Evolutionary conservation across 2,329 filamentous ascomycete genomes (phyloP).

Genomic region (Nigrograna mackinnonii): DNA sequence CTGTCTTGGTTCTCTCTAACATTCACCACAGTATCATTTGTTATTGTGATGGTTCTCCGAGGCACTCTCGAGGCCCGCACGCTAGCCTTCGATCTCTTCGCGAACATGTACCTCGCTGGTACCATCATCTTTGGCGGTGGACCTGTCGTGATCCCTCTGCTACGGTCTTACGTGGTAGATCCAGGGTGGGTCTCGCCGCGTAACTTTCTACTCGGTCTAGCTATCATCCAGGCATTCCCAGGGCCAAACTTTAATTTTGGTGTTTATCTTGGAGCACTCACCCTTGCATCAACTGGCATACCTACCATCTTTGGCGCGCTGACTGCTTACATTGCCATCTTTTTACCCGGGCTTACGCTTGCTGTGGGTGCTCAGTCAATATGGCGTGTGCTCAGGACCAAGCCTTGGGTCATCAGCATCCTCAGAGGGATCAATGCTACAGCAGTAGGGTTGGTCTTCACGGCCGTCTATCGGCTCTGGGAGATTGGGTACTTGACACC

Average conservation of each 20-base stretch:
- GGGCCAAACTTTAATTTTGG: constrained; percentile 63
- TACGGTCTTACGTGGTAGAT: constrained; percentile 57
- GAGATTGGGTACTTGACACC: constrained; percentile 48
- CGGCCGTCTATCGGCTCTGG: constrained; percentile 49
- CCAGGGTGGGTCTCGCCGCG: constrained; percentile 72
- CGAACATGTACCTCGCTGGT: constrained; percentile 74
- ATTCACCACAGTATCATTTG: constrained; percentile 52
- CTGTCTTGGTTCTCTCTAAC: neutral
- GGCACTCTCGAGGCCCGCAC: constrained; percentile 44
- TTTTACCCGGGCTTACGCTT: constrained; percentile 43
- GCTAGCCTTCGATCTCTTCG: constrained; percentile 64
- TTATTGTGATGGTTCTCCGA: constrained; percentile 57
- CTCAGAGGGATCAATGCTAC: constrained; percentile 47
- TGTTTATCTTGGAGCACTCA: constrained; percentile 46
- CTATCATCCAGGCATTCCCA: constrained; percentile 72
- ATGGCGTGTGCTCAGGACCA: constrained; percentile 42
- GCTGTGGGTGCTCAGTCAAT: constrained; percentile 41
- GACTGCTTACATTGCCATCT: constrained; percentile 45
- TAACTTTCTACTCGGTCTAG: constrained; percentile 74
- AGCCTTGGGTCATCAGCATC: constrained; percentile 35
- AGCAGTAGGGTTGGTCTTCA: constrained; percentile 48
- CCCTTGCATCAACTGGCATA: constrained; percentile 27
- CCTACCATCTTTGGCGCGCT: constrained; percentile 40
- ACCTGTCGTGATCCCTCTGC: constrained; percentile 49
- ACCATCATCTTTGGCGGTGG: constrained; percentile 58